phyloP scores from a whole-genome alignment of 108 stramenopile genomes.

The Pseudonitzschia multiseries region DNA sequence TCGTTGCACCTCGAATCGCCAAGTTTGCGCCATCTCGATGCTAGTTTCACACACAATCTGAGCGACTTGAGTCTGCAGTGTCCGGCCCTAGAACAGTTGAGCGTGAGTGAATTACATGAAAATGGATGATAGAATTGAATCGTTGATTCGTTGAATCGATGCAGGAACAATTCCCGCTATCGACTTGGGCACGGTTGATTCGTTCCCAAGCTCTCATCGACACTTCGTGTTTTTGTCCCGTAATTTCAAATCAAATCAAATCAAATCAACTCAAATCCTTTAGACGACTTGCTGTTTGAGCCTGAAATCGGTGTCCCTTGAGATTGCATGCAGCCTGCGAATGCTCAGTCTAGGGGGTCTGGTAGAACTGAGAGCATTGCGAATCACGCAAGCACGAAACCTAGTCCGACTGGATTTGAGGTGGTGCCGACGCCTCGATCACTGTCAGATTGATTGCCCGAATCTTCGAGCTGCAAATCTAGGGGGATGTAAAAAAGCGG shows the following conservation, averaged over 20 bases:
- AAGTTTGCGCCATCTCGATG: slow-evolving; percentile 13
- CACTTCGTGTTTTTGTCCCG: background rate
- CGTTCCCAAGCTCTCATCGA: background rate
- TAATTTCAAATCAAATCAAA: background rate
- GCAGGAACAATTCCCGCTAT: background rate
- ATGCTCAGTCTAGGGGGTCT: slow-evolving; percentile 10
- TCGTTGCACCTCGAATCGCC: slow-evolving; percentile 7
- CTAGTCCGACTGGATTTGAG: background rate
- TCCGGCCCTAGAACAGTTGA: slow-evolving; percentile 6
- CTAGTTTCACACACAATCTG: slow-evolving; percentile 8
- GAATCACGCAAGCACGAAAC: background rate
- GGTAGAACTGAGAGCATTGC: background rate
- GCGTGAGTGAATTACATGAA: background rate
- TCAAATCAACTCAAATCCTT: background rate
- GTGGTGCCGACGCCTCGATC: background rate
- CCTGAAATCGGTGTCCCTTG: background rate
- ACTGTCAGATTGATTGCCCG: slow-evolving; percentile 11
- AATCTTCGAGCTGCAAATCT: background rate
- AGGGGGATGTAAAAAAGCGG: background rate
- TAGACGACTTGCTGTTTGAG: slow-evolving; percentile 11
- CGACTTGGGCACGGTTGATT: background rate
- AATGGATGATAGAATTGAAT: background rate
- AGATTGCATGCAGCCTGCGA: background rate
- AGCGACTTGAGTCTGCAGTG: slow-evolving; percentile 4
- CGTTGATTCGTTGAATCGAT: background rate